These are phyloP conservation scores for Cutaneotrichosporon cavernicola DNA, from an alignment of 1,284 basidiomycete species.

Conservation along the genomic window DNA sequence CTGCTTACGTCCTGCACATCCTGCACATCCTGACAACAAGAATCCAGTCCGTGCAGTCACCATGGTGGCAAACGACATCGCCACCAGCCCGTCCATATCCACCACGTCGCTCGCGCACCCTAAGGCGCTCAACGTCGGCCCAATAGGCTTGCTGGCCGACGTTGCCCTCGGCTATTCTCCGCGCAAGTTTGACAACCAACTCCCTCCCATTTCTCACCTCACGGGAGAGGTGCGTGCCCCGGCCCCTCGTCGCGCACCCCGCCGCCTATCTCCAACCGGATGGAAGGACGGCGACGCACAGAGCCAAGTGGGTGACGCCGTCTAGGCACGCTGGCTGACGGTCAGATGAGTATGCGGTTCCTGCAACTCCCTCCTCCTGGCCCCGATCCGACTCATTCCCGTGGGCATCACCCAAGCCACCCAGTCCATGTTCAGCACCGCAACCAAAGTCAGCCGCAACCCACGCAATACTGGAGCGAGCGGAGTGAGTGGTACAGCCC, in stretches of 20 bases:
- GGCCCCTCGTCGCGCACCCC: neutral
- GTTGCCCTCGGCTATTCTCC: conserved; percentile 12
- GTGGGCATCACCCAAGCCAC: neutral
- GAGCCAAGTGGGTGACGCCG: conserved; percentile 1
- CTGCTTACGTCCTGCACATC: neutral
- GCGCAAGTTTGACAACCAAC: neutral
- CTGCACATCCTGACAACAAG: neutral
- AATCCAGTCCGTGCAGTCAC: neutral
- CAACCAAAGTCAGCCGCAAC: neutral
- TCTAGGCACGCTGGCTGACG: neutral
- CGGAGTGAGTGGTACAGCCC: neutral
- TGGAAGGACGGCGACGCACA: neutral
- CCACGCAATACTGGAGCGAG: neutral
- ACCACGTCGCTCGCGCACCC: neutral
- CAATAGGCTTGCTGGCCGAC: conserved; percentile 16
- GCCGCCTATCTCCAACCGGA: neutral
- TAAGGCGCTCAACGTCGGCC: neutral
- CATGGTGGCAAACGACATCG: conserved; percentile 6
- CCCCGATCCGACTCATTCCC: neutral
- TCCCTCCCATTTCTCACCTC: neutral
- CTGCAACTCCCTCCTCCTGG: neutral
- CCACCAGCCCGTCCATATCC: neutral
- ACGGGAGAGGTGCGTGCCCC: neutral
- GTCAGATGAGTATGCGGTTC: neutral
- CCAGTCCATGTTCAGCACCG: neutral